Conservation (phyloP, 2,329 filamentous ascomycete genomes). For the Curvularia lunata region DNA sequence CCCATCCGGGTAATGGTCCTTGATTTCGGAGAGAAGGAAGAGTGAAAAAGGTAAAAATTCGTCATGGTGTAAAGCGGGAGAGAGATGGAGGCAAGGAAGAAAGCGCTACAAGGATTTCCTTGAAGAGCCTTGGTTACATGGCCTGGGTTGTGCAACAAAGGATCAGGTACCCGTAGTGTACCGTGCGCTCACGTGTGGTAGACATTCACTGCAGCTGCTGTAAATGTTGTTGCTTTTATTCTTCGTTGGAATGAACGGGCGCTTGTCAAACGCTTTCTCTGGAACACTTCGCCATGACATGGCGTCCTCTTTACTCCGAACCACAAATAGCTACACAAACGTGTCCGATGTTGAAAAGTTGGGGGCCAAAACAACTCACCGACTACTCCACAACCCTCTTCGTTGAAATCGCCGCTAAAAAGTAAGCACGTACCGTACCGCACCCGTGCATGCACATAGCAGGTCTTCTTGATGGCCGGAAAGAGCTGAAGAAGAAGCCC, state of each 20-base stretch:
- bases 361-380: not conserved
- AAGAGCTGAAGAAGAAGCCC: not conserved
- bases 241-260: not conserved
- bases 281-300: not conserved
- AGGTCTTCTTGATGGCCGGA: not conserved
- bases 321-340: not conserved
- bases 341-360: not conserved
- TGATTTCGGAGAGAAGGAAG: not conserved
- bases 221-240: too few species aligned
- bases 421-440: not conserved
- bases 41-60: not conserved
- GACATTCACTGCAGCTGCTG: not conserved
- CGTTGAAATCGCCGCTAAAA: not conserved
- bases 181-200: not conserved
- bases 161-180: not conserved
- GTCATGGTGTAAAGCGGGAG: not conserved
- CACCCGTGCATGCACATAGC: not conserved
- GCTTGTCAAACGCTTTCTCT: not conserved
- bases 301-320: not conserved
- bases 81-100: not conserved
- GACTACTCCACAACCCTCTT: not conserved
- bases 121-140: not conserved
- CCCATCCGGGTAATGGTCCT: not conserved
- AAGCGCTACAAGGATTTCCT: not conserved
- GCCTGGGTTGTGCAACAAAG: not conserved